phyloP scores from a whole-genome alignment of 768 basidiomycete species.

The Suillus clintonianus region DNA sequence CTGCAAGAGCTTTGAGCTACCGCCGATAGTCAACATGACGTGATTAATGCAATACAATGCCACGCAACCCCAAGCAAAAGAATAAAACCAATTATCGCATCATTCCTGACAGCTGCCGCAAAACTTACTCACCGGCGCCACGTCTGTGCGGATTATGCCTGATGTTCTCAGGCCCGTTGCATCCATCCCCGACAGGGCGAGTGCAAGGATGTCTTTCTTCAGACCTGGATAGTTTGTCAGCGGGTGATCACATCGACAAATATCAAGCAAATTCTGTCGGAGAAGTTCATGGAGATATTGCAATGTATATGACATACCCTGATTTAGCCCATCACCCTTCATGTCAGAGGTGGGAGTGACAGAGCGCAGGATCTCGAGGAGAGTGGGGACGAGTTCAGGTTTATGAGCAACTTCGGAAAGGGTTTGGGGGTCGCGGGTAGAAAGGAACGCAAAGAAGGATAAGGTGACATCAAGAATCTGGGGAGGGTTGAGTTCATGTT shows the following conservation, averaged over 20 bases:
- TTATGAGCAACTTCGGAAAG: conserved; percentile 53
- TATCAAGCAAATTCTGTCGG: background rate
- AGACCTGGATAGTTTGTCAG: conserved; percentile 12
- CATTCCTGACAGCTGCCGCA: background rate
- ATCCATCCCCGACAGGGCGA: conserved; percentile 34
- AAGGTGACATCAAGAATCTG: conserved; percentile 69
- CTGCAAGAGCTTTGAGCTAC: conserved; percentile 39
- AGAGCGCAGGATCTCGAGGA: conserved; percentile 44
- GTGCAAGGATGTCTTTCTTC: conserved; percentile 51
- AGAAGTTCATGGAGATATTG: background rate
- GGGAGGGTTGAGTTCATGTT: background rate
- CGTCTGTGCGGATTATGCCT: conserved; percentile 62
- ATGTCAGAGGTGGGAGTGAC: conserved; percentile 4
- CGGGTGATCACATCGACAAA: background rate
- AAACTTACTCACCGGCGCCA: conserved; percentile 45
- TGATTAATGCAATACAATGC: conserved; percentile 39
- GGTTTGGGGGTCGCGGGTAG: conserved; percentile 58
- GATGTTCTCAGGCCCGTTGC: conserved; percentile 50
- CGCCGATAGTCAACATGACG: background rate
- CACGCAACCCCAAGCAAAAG: conserved; percentile 1
- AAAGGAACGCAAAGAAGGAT: conserved; percentile 60
- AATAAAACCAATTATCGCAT: background rate
- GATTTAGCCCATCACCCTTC: background rate
- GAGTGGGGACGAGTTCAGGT: conserved; percentile 38
- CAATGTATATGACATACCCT: background rate